Evolutionary conservation across 2,329 filamentous ascomycete species (phyloP).

Genomic region (Dothideomycetes sp.): DNA sequence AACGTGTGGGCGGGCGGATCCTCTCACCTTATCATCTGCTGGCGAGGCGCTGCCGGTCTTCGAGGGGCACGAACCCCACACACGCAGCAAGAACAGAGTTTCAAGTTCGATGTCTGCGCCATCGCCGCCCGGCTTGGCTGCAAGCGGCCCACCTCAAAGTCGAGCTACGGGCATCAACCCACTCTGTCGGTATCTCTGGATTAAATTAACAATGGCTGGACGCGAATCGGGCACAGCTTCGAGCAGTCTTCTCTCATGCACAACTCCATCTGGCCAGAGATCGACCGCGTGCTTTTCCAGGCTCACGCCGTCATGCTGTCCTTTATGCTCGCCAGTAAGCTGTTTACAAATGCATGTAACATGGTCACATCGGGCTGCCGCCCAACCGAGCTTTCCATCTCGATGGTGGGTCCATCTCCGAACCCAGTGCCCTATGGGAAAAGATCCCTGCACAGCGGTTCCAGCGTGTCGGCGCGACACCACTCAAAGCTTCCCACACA

Average conservation of each 20-base stretch:
- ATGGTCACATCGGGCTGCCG: neutral
- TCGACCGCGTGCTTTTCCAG: too few species aligned
- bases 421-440: too few species aligned
- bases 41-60: neutral
- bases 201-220: neutral
- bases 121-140: neutral
- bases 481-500: neutral
- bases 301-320: neutral
- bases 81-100: constrained; percentile 6
- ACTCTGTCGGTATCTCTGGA: neutral
- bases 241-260: too few species aligned
- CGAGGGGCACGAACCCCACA: neutral
- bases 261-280: too few species aligned
- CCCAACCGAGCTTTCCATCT: neutral
- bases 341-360: neutral
- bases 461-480: neutral
- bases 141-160: neutral
- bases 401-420: neutral
- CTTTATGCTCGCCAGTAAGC: neutral
- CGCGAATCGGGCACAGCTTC: too few species aligned
- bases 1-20: neutral
- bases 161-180: neutral
- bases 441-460: neutral
- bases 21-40: neutral
- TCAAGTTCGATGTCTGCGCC: constrained; percentile 5